phyloP scores from a whole-genome alignment of 2,329 filamentous ascomycete species.

The Colletotrichum spinosum region DNA sequence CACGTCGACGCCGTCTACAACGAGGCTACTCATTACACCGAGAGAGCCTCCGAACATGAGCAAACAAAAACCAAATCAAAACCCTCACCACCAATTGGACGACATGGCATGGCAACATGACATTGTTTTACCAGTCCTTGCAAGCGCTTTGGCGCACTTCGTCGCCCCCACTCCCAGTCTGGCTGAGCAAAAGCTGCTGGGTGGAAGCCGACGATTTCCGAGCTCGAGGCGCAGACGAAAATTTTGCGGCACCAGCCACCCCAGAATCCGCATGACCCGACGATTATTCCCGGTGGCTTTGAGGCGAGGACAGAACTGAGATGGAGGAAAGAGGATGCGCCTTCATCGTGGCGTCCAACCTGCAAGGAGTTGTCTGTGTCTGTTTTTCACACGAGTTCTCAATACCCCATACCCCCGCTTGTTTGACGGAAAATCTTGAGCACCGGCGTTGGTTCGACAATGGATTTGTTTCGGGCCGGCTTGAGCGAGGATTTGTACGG shows the following conservation, averaged over 20 bases:
- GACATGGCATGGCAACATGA: background rate
- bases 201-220: constrained; percentile 31
- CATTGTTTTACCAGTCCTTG: background rate
- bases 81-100: constrained; percentile 2
- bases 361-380: background rate
- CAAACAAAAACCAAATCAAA: constrained; percentile 18
- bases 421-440: background rate
- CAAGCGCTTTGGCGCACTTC: background rate
- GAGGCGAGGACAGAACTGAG: background rate
- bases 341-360: background rate
- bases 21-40: constrained; percentile 23
- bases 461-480: background rate
- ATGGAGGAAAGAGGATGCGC: background rate
- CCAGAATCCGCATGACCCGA: background rate
- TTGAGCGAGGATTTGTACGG: no score
- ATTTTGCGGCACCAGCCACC: constrained; percentile 10
- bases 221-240: constrained; percentile 31
- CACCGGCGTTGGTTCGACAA: constrained; percentile 21
- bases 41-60: constrained; percentile 31
- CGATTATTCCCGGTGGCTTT: constrained; percentile 3
- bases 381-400: background rate
- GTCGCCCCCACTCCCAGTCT: background rate
- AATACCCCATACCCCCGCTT: constrained; percentile 30
- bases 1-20: background rate
- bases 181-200: constrained; percentile 6